Percentiles rank a stretch among this genome's conserved stretches.
phyloP scores from a whole-genome alignment of 257 asterid genomes.

The Solanum medicagineum region DNA sequence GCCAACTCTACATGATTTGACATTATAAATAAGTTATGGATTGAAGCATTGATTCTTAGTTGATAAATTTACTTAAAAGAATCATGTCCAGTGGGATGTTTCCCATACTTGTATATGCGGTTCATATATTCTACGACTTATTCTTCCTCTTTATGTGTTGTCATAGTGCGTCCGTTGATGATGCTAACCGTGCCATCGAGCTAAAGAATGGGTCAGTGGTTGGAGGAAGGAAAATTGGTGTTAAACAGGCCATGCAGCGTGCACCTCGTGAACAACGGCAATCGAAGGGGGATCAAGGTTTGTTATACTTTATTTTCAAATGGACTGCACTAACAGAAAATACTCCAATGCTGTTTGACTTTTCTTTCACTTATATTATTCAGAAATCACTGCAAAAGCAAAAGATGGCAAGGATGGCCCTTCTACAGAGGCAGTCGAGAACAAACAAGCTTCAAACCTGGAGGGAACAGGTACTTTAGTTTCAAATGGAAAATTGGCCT shows the following conservation, averaged over 20 bases:
- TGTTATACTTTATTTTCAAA: background rate
- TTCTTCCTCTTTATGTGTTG: background rate
- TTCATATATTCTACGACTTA: background rate
- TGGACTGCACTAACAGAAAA: background rate
- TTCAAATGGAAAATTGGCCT: background rate
- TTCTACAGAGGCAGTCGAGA: constrained; percentile 16
- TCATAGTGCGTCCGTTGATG: constrained; percentile 65
- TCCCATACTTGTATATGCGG: background rate
- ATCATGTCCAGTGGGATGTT: background rate
- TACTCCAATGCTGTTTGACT: background rate
- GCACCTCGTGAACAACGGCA: constrained; percentile 78
- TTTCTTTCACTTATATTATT: background rate
- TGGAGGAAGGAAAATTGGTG: constrained; percentile 80
- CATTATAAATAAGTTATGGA: background rate
- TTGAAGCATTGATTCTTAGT: background rate
- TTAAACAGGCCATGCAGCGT: constrained; percentile 77
- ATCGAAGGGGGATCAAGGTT: constrained; percentile 59
- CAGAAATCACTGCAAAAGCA: constrained; percentile 25
- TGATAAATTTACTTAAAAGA: background rate
- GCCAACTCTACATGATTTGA: background rate
- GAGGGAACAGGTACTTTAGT: constrained; percentile 28
- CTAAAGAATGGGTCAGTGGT: constrained; percentile 57
- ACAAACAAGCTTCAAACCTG: constrained; percentile 22
- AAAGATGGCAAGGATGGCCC: constrained; percentile 18
- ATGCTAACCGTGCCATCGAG: constrained; percentile 79